Evolutionary conservation across 306 rosid genomes (phyloP).

Genomic region (Pyrus betulifolia): DNA sequence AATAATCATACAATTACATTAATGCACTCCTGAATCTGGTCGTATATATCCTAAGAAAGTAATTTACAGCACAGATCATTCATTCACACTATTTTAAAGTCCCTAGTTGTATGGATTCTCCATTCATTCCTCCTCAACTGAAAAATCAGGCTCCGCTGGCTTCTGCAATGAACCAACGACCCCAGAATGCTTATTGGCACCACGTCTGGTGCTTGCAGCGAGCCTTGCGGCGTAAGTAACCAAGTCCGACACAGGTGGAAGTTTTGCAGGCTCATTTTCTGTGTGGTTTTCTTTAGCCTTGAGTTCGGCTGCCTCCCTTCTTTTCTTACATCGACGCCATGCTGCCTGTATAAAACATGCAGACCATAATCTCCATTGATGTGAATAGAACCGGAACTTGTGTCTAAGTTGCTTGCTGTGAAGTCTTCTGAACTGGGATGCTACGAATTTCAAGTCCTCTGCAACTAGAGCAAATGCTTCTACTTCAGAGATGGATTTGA

Average conservation of each 20-base stretch:
- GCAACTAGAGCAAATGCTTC: slow-evolving; percentile 94
- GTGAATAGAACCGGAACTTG: slow-evolving; percentile 75
- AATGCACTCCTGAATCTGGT: background rate
- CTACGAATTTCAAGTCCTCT: slow-evolving; percentile 84
- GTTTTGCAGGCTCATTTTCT: slow-evolving; percentile 17
- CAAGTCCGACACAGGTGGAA: slow-evolving; percentile 15
- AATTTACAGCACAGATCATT: background rate
- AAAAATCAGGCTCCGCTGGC: slow-evolving; percentile 78
- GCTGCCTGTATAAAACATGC: slow-evolving; percentile 84
- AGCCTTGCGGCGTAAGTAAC: slow-evolving; percentile 18
- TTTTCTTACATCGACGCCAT: slow-evolving; percentile 64
- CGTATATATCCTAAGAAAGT: background rate
- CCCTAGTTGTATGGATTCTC: background rate
- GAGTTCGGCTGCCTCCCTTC: slow-evolving; percentile 45
- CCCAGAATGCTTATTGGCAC: slow-evolving; percentile 30
- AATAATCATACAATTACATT: background rate
- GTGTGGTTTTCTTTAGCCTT: slow-evolving; percentile 31
- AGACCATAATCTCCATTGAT: slow-evolving; percentile 93
- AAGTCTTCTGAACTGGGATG: slow-evolving; percentile 72
- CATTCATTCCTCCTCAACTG: slow-evolving; percentile 28
- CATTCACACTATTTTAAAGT: background rate
- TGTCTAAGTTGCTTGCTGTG: slow-evolving; percentile 79
- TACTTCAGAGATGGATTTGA: slow-evolving; percentile 70
- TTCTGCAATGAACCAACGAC: slow-evolving; percentile 54
- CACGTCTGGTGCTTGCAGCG: slow-evolving; percentile 27